Evolutionary conservation across 148 eudicot species (phyloP).

Genomic region (Gaultheria prostrata): DNA sequence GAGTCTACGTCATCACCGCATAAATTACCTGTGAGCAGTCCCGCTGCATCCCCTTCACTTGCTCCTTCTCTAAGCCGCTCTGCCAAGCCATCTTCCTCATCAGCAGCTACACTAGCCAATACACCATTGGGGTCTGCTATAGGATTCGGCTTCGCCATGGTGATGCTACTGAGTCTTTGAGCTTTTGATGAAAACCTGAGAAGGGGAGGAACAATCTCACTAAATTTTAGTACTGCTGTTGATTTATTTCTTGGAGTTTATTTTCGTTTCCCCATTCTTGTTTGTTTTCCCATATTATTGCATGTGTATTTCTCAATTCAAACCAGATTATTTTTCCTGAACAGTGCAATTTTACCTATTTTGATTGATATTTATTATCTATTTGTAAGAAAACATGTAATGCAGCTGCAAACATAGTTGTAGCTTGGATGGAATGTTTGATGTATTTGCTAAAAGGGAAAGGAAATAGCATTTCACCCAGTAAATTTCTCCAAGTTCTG

Average conservation of each 20-base stretch:
- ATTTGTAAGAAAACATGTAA: background rate
- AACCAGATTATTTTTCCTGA: background rate
- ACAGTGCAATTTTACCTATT: background rate
- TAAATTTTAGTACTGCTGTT: background rate
- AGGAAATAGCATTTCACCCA: background rate
- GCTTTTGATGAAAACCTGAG: background rate
- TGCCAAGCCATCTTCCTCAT: slow-evolving; percentile 17
- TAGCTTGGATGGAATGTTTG: background rate
- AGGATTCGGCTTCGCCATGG: slow-evolving; percentile 19
- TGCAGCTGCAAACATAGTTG: background rate
- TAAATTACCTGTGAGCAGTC: slow-evolving; percentile 9
- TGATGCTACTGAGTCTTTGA: slow-evolving; percentile 21
- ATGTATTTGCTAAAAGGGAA: background rate
- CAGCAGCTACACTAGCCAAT: slow-evolving; percentile 26
- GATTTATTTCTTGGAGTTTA: background rate
- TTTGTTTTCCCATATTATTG: background rate
- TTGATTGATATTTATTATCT: background rate
- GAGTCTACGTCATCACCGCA: too few relatives aligned
- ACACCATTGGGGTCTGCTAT: slow-evolving; percentile 10
- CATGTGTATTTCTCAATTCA: background rate
- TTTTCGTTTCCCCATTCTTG: background rate
- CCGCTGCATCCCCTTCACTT: slow-evolving; percentile 15
- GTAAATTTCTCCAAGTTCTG: background rate
- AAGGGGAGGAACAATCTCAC: background rate
- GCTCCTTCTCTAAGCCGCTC: slow-evolving; percentile 20